Conservation (phyloP, 2,329 filamentous ascomycete species). For the Exophiala mesophila region DNA sequence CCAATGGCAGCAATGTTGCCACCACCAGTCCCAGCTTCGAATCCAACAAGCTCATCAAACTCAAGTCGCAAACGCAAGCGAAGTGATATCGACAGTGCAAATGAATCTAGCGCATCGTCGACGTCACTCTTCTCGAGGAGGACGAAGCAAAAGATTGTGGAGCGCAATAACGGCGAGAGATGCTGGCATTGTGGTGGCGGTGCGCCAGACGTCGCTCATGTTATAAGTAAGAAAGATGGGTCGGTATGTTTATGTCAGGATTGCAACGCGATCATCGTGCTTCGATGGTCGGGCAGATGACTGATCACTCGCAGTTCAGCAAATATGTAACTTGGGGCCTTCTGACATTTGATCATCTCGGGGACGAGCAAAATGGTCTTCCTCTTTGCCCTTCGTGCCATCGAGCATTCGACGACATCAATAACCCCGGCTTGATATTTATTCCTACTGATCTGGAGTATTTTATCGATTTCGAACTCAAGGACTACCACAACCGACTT, state of each 20-base stretch:
- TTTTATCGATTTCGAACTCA: slow-evolving; percentile 24
- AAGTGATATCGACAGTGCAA: slow-evolving; percentile 7
- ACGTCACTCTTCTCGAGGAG: slow-evolving; percentile 8
- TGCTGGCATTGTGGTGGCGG: slow-evolving; percentile 9
- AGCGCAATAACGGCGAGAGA: slow-evolving; percentile 6
- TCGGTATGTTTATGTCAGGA: slow-evolving; percentile 5
- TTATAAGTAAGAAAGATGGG: slow-evolving; percentile 4
- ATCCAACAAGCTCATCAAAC: slow-evolving; percentile 4
- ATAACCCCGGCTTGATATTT: slow-evolving; percentile 20
- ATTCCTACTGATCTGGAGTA: slow-evolving; percentile 21
- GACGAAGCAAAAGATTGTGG: slow-evolving; percentile 9
- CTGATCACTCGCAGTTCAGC: slow-evolving; percentile 5
- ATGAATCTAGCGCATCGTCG: slow-evolving; percentile 6
- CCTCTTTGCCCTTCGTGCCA: slow-evolving; percentile 23
- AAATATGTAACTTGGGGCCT: slow-evolving; percentile 6
- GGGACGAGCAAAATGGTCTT: slow-evolving; percentile 19
- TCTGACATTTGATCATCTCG: slow-evolving; percentile 8
- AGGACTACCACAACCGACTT: slow-evolving; percentile 13
- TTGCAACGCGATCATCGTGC: neutral
- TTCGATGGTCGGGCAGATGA: neutral
- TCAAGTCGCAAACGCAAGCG: slow-evolving; percentile 8
- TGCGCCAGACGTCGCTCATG: slow-evolving; percentile 6
- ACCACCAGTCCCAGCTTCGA: slow-evolving; percentile 3
- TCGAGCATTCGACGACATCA: slow-evolving; percentile 14
- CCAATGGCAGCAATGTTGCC: slow-evolving; percentile 2